Evolutionary conservation across 2,329 filamentous ascomycete species (phyloP), one percentile per base, ranked within the genome.

Genomic region (Exutisphaerella laricina): DNA sequence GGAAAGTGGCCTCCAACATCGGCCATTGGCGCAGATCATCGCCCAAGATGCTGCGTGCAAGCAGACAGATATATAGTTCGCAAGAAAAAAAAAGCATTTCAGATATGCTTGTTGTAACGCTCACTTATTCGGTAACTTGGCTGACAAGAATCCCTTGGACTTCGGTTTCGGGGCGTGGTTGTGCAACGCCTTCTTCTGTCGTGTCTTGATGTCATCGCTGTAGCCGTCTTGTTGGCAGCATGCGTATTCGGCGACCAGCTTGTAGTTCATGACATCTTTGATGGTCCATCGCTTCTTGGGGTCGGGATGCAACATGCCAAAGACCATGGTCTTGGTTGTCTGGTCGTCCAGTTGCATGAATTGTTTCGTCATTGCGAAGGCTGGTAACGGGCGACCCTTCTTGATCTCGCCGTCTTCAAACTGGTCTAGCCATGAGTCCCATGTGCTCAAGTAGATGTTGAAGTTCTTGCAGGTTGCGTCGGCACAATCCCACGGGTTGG

Each of bases 291-390:
- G 83, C 60, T 79, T 79, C 5, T 68, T 64, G 0, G 88, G 86
- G 52, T 88, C 70, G 0, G 88, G 87, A 62, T 94, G 81, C 22
- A 94, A 73, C 88, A 95, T 94, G 60, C 78, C 80, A 38, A 92
- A 68, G 8, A 94, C 66, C 4, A 94, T 68, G 8, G 82, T 79
- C 46, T 83, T 80, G 43, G 89, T 72, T 3, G 79, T 77, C 1
- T 80, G 77, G 21, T 84, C 81, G 55, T 80, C 80, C 50, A 88
- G 69, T 28, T 66, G 71, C 12, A 70, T 67, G 61, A 92, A 85
- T 26, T 88, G 75, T 12, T 78, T 75, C 20, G 71, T 66, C 49
- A 82, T 77, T 12, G 85, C 86, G 54, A 85, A 83, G 7, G 63
- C 58, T 5, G 61, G 58, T 70, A 56, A 41, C 6, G 40, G 41